These are phyloP conservation scores for Aspergillus amoenus DNA, from an alignment of 2,329 filamentous ascomycete genomes.

Conservation along the genomic window DNA sequence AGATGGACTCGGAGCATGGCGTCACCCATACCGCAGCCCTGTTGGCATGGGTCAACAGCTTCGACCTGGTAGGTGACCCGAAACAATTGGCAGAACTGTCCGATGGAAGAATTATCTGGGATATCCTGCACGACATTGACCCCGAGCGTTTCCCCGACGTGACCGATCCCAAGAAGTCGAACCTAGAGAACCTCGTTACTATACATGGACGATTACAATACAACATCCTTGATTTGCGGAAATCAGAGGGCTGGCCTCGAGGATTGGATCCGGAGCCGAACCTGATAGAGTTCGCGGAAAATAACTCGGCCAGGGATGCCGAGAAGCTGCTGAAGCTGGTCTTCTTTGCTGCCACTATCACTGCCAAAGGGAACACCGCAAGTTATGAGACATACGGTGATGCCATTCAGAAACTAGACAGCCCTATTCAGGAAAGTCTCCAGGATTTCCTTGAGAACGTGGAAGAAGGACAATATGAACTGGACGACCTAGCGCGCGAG, in stretches of 20 bases:
- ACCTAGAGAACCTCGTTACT: conserved; percentile 35
- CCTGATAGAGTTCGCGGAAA: conserved; percentile 48
- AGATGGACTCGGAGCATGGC: conserved; percentile 47
- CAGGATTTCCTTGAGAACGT: conserved; percentile 50
- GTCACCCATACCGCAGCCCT: conserved; percentile 47
- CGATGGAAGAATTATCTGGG: conserved; percentile 48
- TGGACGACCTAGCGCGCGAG: conserved; percentile 37
- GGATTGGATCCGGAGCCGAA: conserved; percentile 45
- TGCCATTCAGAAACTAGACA: conserved; percentile 45
- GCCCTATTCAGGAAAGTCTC: conserved; percentile 45
- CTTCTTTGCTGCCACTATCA: conserved; percentile 57
- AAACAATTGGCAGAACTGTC: conserved; percentile 44
- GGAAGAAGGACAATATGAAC: conserved; percentile 40
- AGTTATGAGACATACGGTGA: conserved; percentile 50
- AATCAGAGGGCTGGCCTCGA: conserved; percentile 45
- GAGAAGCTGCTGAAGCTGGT: conserved; percentile 62
- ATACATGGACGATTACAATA: conserved; percentile 35
- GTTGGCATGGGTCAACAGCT: conserved; percentile 50
- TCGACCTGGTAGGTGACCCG: conserved; percentile 41
- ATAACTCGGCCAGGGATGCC: conserved; percentile 42
- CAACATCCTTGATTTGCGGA: conserved; percentile 26
- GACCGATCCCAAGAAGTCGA: conserved; percentile 49
- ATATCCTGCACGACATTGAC: conserved; percentile 50
- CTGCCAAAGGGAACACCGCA: not conserved
- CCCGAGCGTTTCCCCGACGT: conserved; percentile 49